Evolutionary conservation across 1,139 yeast species (phyloP).

Genomic region (Saccharomyces hybrid): DNA sequence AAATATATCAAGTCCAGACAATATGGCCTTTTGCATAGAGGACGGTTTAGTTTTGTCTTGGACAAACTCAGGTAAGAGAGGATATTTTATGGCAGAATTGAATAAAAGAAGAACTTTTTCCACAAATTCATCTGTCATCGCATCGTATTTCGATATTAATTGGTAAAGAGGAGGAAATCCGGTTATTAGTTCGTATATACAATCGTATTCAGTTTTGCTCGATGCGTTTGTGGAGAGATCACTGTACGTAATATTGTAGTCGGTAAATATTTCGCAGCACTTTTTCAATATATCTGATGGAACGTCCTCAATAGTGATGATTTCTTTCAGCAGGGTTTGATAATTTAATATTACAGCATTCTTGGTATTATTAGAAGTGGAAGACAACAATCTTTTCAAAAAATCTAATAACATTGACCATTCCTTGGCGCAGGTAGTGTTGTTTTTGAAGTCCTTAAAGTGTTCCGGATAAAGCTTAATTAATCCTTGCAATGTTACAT

Average conservation of each 20-base stretch:
- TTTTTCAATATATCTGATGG: slow-evolving; percentile 37
- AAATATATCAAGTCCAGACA: slow-evolving; percentile 39
- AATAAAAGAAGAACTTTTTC: slow-evolving; percentile 42
- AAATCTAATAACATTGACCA: slow-evolving; percentile 23
- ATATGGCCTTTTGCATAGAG: slow-evolving; percentile 45
- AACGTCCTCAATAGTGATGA: slow-evolving; percentile 36
- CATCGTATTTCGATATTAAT: slow-evolving; percentile 26
- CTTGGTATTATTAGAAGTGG: slow-evolving; percentile 36
- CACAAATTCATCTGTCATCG: slow-evolving; percentile 34
- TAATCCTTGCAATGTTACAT: slow-evolving; percentile 31
- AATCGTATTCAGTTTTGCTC: slow-evolving; percentile 47
- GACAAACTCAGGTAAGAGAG: slow-evolving; percentile 47
- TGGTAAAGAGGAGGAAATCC: slow-evolving; percentile 43
- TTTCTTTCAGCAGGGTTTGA: slow-evolving; percentile 44
- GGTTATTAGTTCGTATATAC: slow-evolving; percentile 44
- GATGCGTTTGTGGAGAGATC: slow-evolving; percentile 35
- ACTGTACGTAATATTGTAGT: slow-evolving; percentile 52
- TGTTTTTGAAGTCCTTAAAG: slow-evolving; percentile 16
- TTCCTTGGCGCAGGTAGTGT: slow-evolving; percentile 10
- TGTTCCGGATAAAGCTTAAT: slow-evolving; percentile 29
- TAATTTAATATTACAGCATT: slow-evolving; percentile 45
- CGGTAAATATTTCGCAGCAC: slow-evolving; percentile 58
- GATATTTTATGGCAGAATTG: slow-evolving; percentile 59
- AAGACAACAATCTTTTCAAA: slow-evolving; percentile 29
- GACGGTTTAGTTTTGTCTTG: slow-evolving; percentile 47